Evolutionary conservation across 2,329 filamentous ascomycete genomes (phyloP), one percentile per base, ranked within the genome.

Genomic region (Sarocladium kiliense): DNA sequence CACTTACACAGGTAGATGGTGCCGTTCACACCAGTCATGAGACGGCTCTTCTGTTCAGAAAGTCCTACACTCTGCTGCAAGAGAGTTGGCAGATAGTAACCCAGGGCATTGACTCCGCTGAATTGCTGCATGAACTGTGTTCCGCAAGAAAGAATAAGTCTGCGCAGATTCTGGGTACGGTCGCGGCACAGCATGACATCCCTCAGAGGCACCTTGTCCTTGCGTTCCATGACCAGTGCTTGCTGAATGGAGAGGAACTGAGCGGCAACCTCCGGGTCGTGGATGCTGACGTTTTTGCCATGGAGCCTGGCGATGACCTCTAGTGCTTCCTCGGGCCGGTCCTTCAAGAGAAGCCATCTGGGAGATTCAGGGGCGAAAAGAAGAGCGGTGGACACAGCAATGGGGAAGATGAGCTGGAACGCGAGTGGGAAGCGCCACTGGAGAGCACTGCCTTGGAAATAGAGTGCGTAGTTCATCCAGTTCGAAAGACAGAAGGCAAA

Each of bases 291-390:
- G 57, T 57, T 75, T 59, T 83, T 70, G 18, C 77, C 75, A 57
- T 81, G 80, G 57, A 81, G 82, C 58, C 78, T 79, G 7, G 78
- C 74, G 56, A 89, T 74, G 3, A 81, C 77, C 5, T 74, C 68
- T n/a, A 78, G 68, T 0, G 81, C 81, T 56, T 84, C 74, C 11
- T 83, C 78, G 16, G 77, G 72, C n/a, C 78, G 77, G 57, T 81
- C 78, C 55, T 82, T 60, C 9, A 77, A 65, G 19, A 81, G 63
- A n/a, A 80, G 64, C 74, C 76, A 83, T 36, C 79, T 72, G 0
- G 79, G 78, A 0, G 73, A 77, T 59, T 82, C 79, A 2, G 76
- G 75, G 6, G 70, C 64, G 26, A 69, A 63, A 1, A 64, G 54
- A 2, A 71, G 61, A 16, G 66, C 54, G 1, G 64, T 61, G 9